phyloP scores from a whole-genome alignment of 129 eudicot species.

The Lactuca saligna region DNA sequence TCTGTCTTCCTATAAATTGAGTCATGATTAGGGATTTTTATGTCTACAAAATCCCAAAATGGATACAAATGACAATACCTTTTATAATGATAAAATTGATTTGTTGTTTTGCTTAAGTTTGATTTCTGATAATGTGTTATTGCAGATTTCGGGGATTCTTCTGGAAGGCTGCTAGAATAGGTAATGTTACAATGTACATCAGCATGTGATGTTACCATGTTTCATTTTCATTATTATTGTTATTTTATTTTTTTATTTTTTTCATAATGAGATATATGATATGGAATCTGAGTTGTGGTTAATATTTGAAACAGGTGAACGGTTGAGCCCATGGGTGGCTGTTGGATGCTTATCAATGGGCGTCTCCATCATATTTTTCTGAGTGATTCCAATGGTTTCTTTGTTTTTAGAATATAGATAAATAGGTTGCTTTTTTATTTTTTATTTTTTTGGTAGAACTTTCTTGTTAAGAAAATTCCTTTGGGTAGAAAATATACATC shows the following conservation, averaged over 20 bases:
- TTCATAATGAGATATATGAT: background rate
- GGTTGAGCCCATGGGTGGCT: conserved; percentile 97
- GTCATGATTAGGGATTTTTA: no score
- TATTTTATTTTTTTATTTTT: background rate
- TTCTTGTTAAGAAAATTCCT: conserved; percentile 11
- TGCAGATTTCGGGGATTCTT: conserved; percentile 91
- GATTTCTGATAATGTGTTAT: conserved; percentile 5
- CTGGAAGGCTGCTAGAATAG: conserved; percentile 96
- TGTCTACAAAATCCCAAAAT: no score
- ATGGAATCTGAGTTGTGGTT: background rate
- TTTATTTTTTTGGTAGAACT: conserved; percentile 10
- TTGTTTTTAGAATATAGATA: conserved; percentile 3
- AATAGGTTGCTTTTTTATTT: conserved; percentile 16
- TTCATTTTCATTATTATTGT: background rate
- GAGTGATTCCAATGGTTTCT: conserved; percentile 17
- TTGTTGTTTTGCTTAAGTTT: background rate
- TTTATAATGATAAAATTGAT: background rate
- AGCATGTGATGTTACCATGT: background rate
- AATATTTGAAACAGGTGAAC: conserved; percentile 61
- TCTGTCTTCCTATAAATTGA: no score
- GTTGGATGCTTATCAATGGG: conserved; percentile 95
- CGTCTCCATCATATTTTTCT: conserved; percentile 84
- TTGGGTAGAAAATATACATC: conserved; percentile 14
- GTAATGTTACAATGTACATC: conserved; percentile 26
- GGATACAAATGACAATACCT: background rate